These are phyloP conservation scores for Russula olivacea DNA, from an alignment of 768 basidiomycete genomes.

Conservation along the genomic window DNA sequence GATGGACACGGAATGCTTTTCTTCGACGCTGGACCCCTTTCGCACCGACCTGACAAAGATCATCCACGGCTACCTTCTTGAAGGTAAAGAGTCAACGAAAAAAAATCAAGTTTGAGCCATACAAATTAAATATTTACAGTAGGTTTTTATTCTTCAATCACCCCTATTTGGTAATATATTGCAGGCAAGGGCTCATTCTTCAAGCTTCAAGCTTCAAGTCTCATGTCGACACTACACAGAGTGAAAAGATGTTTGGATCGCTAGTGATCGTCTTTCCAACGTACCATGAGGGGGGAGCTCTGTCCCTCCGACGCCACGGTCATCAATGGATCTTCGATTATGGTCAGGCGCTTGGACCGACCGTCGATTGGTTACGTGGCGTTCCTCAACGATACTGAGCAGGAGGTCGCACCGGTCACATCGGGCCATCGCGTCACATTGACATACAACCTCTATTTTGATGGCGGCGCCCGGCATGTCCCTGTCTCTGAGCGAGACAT, in stretches of 20 bases:
- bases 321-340: background rate
- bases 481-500: too few relatives aligned
- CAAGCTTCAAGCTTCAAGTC: conserved; percentile 8
- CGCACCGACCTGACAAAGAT: background rate
- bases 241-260: background rate
- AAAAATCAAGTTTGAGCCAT: too few relatives aligned
- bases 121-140: too few relatives aligned
- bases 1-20: background rate
- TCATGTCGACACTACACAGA: background rate
- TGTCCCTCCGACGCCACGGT: conserved; percentile 34
- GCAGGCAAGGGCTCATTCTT: background rate
- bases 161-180: too few relatives aligned
- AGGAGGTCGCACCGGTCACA: background rate
- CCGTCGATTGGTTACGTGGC: conserved; percentile 31
- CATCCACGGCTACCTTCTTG: background rate
- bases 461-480: too few relatives aligned
- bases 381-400: conserved; percentile 31
- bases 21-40: background rate
- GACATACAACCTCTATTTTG: conserved; percentile 39
- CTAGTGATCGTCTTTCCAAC: conserved; percentile 25
- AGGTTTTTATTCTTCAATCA: too few relatives aligned
- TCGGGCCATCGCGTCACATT: conserved; percentile 36
- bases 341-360: background rate
- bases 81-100: too few relatives aligned
- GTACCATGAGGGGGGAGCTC: conserved; percentile 40